Base-by-base conservation (phyloP, 805 yeast species). In the Lachancea kluyveri region DNA sequence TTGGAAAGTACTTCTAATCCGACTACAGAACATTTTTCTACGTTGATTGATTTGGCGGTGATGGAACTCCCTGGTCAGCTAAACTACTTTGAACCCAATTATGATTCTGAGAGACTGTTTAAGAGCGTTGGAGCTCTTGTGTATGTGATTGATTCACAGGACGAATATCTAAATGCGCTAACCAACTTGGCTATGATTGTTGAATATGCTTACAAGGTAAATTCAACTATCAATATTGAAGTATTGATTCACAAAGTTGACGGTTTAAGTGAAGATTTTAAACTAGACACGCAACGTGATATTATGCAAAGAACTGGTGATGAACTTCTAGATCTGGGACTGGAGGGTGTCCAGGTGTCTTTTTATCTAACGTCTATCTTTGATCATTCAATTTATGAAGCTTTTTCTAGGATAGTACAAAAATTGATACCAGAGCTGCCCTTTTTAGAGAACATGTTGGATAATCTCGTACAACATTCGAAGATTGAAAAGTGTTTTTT, bases 11-110 rank as follows among this genome's bases (percentile, higher is more conserved):
- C 98, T 0, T 73, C 94, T 3, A 82, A 79, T 48, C 96, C 96
- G 4, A 82, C 94, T 3, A 71, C 81, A 9, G 95, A 87, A 48
- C 82, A 74, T 48, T 83, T 87, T 52, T 72, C 78, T 29, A 84
- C 96, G 7, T 65, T 90, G 31, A 84, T 88, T 24, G 92, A 88
- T 53, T 63, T 90, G 26, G 79, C 86, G 2, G 88, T 90, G 11
- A 84, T 87, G 81, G 98, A 90, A 55, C 65, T 90, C 11, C 98
- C 98, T 0, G 97, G 96, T 3, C 96, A 90, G 57, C 59, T 88
- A 40, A 86, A 87, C 54, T 74, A 85, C 48, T 84, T 86, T 53
- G 95, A 87, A 46, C 92, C 94, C 3, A 71, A 77, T 20, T 79
- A 79, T 45, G 95, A 86, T 48, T 75, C 83, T 15, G 87, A 79